These are phyloP conservation scores for Linnemannia hyalina DNA, from an alignment of 192 early-diverging fungal genomes.

Conservation along the genomic window DNA sequence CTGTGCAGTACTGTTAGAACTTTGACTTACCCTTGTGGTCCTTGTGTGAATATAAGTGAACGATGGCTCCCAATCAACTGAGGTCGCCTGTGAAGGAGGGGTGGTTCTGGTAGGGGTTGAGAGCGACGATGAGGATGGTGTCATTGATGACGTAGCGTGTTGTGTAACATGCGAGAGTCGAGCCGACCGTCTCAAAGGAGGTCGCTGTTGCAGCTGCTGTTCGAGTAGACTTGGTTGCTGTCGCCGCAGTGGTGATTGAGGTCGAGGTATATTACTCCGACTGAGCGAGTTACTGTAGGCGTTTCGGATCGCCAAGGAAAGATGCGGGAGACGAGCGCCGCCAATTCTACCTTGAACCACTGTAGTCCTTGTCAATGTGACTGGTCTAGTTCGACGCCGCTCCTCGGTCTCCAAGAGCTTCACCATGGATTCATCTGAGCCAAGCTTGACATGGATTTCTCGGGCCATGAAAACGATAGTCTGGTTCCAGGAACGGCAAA, in stretches of 20 bases:
- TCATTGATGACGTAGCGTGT: background rate
- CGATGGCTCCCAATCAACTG: background rate
- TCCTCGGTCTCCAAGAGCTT: background rate
- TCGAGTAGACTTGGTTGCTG: background rate
- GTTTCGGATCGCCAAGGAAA: background rate
- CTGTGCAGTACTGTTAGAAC: too few species aligned
- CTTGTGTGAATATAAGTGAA: background rate
- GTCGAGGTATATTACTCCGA: background rate
- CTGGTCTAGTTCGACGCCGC: background rate
- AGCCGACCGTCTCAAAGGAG: slow-evolving; percentile 11
- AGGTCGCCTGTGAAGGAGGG: background rate
- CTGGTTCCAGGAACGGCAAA: slow-evolving; percentile 34
- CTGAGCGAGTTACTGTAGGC: background rate
- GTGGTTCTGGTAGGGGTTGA: background rate
- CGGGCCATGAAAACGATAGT: slow-evolving; percentile 32
- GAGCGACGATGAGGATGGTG: background rate
- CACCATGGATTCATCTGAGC: slow-evolving; percentile 24
- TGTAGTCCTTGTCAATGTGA: background rate
- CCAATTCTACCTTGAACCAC: background rate
- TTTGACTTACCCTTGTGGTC: background rate
- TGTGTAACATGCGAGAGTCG: slow-evolving; percentile 1
- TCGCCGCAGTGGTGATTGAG: background rate
- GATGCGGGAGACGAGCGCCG: background rate
- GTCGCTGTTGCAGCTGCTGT: background rate
- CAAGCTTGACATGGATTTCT: slow-evolving; percentile 23